A percentile compares a stretch with the other conserved stretches of the same genome.
Conservation (phyloP, 225 moss, liverwort and hornwort genomes). For the Marchantia polymorpha region DNA sequence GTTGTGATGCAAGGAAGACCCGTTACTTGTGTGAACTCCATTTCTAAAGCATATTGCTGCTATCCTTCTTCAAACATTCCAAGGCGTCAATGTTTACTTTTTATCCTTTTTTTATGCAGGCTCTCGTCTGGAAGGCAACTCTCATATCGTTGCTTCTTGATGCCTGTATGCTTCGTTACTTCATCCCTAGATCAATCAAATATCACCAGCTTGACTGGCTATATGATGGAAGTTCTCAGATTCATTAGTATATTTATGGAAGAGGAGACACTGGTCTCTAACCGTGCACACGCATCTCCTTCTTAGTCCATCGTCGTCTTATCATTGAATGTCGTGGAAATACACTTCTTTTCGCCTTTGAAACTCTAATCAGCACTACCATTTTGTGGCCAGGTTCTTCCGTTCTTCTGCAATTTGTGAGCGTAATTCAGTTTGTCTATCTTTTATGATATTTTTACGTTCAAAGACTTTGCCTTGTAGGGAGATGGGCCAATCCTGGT, state of each 20-base stretch:
- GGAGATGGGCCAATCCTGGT: conserved; percentile 65
- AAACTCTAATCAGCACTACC: not conserved
- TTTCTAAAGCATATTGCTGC: not conserved
- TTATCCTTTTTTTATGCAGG: conserved; percentile 38
- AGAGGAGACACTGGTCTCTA: not conserved
- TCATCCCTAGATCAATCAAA: not conserved
- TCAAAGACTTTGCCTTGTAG: conserved; percentile 32
- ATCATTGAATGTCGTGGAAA: not conserved
- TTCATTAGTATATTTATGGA: not conserved
- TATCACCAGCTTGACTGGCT: not conserved
- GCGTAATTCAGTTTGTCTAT: not conserved
- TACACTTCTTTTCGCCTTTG: not conserved
- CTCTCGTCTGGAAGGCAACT: conserved; percentile 71
- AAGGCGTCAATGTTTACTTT: not conserved
- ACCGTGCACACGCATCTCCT: not conserved
- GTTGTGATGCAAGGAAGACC: not conserved
- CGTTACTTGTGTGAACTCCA: not conserved
- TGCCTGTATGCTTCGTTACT: conserved; percentile 52
- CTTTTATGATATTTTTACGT: not conserved
- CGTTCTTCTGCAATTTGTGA: not conserved
- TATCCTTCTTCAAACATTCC: not conserved
- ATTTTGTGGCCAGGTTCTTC: not conserved
- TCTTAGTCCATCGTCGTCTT: not conserved
- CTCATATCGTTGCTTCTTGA: conserved; percentile 70
- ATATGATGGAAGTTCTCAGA: not conserved